Base-by-base conservation (phyloP, 2,329 filamentous ascomycete species). In the Penicillium sp. region DNA sequence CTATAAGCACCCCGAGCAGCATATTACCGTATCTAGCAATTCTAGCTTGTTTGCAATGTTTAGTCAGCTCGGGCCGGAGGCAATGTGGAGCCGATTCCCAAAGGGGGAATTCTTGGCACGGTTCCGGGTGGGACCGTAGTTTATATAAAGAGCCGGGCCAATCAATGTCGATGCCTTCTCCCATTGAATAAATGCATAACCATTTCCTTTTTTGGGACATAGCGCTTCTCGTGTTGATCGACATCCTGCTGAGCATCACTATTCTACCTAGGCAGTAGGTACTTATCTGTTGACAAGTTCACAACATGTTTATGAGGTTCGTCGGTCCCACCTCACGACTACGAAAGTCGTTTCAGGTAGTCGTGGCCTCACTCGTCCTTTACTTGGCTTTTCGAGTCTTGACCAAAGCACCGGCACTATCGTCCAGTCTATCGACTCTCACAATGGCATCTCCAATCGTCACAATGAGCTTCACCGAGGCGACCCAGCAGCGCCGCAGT, bases 401-500 rank as follows among this genome's bases (percentile, higher is more conserved):
- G 7, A 20, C 14, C n/a, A 40, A 40, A 40, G 2, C 35, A 18
- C 35, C 9, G 18, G 35, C n/a, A 40, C 35, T 14, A 40, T n/a
- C n/a, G n/a, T 40, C 33, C 11, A 38, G 33, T 38, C 33, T n/a
- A 11, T 7, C 33, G 12, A 38, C 12, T 38, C 33, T 18, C 16
- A 40, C 35, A 20, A 50, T 50, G 47, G 11, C 47, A 16, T 30
- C 47, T 24, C n/a, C 30, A 50, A 50, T 35, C 11, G n/a, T 23
- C 18, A 40, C 16, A 40, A 38, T 50, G 47, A 50, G 30, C 35
- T 50, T 50, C 30, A 21, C 47, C 30, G 35, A 35, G 5, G 47
- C 47, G 6, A 50, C 47, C 20, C 28, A 38, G 35, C 38, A 50
- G 20, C 68, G 69, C 21, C 68, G 69, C 47, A 65, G 65, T 26